Conservation (phyloP, 2,329 filamentous ascomycete genomes). For the Fulvia fulva region DNA sequence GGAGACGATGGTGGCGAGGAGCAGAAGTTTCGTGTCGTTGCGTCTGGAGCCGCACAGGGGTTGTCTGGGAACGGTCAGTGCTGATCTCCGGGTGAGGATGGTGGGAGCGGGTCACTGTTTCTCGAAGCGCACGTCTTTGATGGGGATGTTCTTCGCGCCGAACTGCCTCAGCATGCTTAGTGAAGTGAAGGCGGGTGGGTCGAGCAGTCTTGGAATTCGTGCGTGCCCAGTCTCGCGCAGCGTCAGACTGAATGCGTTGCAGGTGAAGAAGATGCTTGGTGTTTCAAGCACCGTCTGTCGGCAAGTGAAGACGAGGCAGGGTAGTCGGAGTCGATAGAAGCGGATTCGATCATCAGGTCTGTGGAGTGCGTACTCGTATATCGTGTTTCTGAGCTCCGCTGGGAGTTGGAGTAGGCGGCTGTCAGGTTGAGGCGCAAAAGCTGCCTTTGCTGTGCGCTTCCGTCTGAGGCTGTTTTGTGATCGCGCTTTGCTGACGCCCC, state of each 20-base stretch:
- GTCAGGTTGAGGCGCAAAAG: neutral
- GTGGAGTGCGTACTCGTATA: conserved; percentile 8
- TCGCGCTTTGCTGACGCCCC: neutral
- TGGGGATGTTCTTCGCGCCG: neutral
- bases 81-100: neutral
- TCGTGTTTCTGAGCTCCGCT: conserved; percentile 15
- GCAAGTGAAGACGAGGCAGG: neutral
- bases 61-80: neutral
- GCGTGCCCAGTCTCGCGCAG: neutral
- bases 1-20: neutral
- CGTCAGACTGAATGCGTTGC: neutral
- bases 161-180: neutral
- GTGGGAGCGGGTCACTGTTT: neutral
- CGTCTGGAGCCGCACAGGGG: neutral
- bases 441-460: neutral
- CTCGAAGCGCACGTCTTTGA: neutral
- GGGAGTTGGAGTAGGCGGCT: conserved; percentile 12
- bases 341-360: neutral
- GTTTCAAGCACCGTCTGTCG: neutral
- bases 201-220: neutral
- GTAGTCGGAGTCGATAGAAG: neutral
- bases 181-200: neutral
- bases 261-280: neutral
- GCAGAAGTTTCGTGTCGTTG: neutral
- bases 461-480: neutral